Base-by-base conservation (phyloP, 2,329 filamentous ascomycete species). In the Aspergillus fructus region DNA sequence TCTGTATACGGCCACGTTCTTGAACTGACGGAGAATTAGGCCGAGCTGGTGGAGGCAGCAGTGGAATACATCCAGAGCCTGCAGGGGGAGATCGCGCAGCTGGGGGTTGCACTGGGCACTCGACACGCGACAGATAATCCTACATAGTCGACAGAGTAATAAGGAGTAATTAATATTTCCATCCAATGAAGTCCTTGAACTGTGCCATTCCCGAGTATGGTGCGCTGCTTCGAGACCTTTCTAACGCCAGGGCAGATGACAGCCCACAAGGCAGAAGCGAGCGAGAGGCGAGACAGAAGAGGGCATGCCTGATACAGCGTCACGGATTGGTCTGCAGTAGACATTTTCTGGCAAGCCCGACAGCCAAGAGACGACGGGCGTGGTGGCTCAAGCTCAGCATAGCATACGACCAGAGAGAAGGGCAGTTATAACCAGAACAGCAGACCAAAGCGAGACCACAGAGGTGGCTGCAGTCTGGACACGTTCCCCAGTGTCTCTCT, bases 1-100 rank as follows among this genome's bases (percentile, higher is more conserved):
- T 4, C 13, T 2, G 4, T 3, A 11, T 23, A 5, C 0, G 17
- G 3, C n/a, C 55, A 56, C 55, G 54, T 15, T 37, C 34, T 12
- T 30, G 51, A 13, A 49, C 19, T 30, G 21, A 21, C 33, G 37
- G 23, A 23, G 42, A 13, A n/a, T 41, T 37, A 62, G 60, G 58
- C 58, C 19, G 60, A 62, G 15, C 24, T 62, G 30, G 17, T 62
- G 6, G 60, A 62, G n/a, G 50, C 60, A 4, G 55, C 60, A 11
- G 55, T 60, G n/a, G 58, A 54, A 11, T 62, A 62, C 46, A 62
- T 62, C 19, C 54, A 56, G 17, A 19, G 27, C 4, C 46, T 62
- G 19, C 58, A 62, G 42, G 41, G 41, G 15, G 48, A 58, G 24
- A 24, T 62, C n/a, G 53, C 47, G 50, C 39, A 56, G 13, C 34